Percentiles rank a stretch among this genome's conserved stretches.
phyloP scores from a whole-genome alignment of 495 filamentous ascomycete genomes.

The Lophiostoma macrostomum region DNA sequence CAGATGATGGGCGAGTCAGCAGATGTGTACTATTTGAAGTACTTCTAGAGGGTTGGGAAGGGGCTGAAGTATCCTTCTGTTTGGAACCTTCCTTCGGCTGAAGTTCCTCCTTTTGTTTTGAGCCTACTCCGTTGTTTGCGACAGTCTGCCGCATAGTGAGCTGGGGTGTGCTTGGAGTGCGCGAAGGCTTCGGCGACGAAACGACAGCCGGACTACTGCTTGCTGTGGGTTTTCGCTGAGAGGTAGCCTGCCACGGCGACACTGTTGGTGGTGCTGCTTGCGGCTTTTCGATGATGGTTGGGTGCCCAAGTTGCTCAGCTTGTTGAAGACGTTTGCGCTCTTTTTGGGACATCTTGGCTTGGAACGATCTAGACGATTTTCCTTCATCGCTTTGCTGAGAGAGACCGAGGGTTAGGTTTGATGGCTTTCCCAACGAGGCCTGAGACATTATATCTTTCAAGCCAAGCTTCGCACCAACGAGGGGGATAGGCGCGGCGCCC shows the following conservation, averaged over 20 bases:
- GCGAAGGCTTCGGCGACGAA: slow-evolving; percentile 15
- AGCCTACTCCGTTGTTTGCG: slow-evolving; percentile 46
- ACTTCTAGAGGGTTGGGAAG: slow-evolving; percentile 14
- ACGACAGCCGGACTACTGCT: slow-evolving; percentile 22
- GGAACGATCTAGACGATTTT: slow-evolving; percentile 24
- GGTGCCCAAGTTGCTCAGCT: slow-evolving; percentile 46
- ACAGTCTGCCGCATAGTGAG: slow-evolving; percentile 65
- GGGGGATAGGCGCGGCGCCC: slow-evolving; percentile 53
- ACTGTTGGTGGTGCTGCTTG: slow-evolving; percentile 45
- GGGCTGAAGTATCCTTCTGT: slow-evolving; percentile 22
- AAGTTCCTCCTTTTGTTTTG: too few relatives aligned
- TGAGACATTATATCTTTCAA: slow-evolving; percentile 85
- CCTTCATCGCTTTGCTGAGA: slow-evolving; percentile 44
- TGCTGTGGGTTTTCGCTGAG: slow-evolving; percentile 22
- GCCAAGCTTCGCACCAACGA: slow-evolving; percentile 63
- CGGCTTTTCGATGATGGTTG: slow-evolving; percentile 38
- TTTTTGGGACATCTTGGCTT: slow-evolving; percentile 75
- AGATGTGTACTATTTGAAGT: slow-evolving; percentile 19
- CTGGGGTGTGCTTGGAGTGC: slow-evolving; percentile 45
- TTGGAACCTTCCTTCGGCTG: too few relatives aligned
- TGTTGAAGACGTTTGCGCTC: slow-evolving; percentile 78
- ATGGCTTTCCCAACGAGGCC: slow-evolving; percentile 58
- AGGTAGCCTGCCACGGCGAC: slow-evolving; percentile 69
- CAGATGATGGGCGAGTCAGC: slow-evolving; percentile 15
- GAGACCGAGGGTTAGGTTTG: slow-evolving; percentile 71